Percentiles rank a stretch among this genome's conserved stretches.
Conservation (phyloP, 768 basidiomycete genomes). For the Mrakia hoshinonis region DNA sequence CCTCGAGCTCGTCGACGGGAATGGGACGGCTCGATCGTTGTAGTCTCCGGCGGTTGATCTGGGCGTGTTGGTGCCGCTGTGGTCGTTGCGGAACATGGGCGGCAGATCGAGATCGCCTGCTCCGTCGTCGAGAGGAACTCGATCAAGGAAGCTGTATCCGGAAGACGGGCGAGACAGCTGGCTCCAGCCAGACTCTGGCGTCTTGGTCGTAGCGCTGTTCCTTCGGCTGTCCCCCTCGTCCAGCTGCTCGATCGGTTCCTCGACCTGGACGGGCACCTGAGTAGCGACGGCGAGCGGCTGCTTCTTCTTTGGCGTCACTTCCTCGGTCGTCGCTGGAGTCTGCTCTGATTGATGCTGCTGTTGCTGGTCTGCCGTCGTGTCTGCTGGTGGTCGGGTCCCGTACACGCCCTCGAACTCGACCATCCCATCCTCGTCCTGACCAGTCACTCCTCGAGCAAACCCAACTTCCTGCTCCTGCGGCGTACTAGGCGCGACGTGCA, state of each 20-base stretch:
- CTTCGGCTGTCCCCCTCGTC: neutral
- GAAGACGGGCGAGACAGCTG: neutral
- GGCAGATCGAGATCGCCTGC: constrained; percentile 9
- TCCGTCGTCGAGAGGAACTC: constrained; percentile 7
- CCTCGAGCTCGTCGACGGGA: constrained; percentile 1
- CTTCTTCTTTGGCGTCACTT: neutral
- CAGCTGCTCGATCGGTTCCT: neutral
- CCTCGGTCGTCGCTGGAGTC: neutral
- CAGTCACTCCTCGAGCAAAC: too few relatives aligned
- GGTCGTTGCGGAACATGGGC: neutral
- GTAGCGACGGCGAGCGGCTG: neutral
- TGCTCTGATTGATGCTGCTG: neutral
- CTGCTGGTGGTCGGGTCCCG: neutral
- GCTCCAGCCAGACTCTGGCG: neutral
- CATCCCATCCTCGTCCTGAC: neutral
- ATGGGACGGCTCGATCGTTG: constrained; percentile 11
- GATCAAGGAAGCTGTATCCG: constrained; percentile 3
- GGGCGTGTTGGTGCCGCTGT: constrained; percentile 1
- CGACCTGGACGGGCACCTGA: neutral
- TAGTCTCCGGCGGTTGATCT: constrained; percentile 10
- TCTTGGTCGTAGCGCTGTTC: neutral
- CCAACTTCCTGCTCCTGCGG: neutral
- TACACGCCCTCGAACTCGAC: constrained; percentile 16
- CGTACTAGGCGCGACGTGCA: neutral
- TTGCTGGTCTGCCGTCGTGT: neutral